Evolutionary conservation across 2,329 filamentous ascomycete genomes (phyloP).

Genomic region (Pseudogymnoascus sp.): DNA sequence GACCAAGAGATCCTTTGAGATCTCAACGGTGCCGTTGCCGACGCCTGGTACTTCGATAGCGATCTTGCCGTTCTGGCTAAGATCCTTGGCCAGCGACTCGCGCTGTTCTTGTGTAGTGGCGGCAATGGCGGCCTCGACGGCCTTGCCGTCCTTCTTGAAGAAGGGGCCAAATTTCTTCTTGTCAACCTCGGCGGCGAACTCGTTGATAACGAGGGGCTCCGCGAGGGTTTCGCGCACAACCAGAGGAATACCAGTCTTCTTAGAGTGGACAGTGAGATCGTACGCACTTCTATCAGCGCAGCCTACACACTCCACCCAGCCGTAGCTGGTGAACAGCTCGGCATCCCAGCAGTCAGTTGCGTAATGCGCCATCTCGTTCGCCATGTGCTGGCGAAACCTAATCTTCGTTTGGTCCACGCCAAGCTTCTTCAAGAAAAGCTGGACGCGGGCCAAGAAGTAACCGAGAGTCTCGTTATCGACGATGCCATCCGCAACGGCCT

Average conservation of each 20-base stretch:
- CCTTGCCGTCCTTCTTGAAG: conserved; percentile 91
- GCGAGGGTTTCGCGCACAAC: conserved; percentile 75
- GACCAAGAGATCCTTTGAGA: conserved; percentile 68
- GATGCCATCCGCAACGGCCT: conserved; percentile 72
- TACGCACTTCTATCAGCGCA: conserved; percentile 95
- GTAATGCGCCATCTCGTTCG: conserved; percentile 85
- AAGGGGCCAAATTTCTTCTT: conserved; percentile 93
- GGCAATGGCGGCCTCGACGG: conserved; percentile 70
- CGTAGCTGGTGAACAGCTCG: conserved; percentile 81
- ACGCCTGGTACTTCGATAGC: conserved; percentile 63
- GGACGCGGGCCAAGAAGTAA: conserved; percentile 92
- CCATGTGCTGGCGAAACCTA: conserved; percentile 96
- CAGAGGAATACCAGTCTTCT: conserved; percentile 81
- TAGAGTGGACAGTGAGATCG: conserved; percentile 83
- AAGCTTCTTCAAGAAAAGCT: conserved; percentile 80
- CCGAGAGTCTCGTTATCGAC: conserved; percentile 97
- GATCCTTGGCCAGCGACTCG: conserved; percentile 66
- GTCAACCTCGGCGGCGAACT: conserved; percentile 80
- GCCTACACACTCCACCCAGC: conserved; percentile 97
- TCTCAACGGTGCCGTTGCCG: conserved; percentile 63
- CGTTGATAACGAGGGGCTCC: conserved; percentile 70
- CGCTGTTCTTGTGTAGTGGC: conserved; percentile 71
- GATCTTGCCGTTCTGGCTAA: conserved; percentile 67
- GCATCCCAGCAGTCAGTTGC: conserved; percentile 97
- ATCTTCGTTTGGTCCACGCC: conserved; percentile 83